Conservation (phyloP, 176 grass and related monocot genomes). For the Musa schizocarpa region DNA sequence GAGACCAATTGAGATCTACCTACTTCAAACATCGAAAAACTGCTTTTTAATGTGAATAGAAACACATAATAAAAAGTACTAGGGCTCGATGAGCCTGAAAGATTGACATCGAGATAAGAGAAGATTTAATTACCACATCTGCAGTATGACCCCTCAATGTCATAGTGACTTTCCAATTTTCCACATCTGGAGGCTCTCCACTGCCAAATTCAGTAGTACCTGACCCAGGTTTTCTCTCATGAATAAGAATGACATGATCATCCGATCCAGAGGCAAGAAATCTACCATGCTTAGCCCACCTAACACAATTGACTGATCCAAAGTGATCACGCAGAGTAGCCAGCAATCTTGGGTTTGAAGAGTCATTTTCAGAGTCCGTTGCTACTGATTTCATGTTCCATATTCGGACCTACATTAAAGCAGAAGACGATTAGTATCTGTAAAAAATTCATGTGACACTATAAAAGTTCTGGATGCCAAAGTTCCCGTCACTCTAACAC, state of each 20-base stretch:
- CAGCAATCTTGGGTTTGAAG: slow-evolving; percentile 54
- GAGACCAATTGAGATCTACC: slow-evolving; percentile 99
- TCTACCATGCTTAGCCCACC: slow-evolving; percentile 82
- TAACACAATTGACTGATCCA: slow-evolving; percentile 95
- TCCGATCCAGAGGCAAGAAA: slow-evolving; percentile 95
- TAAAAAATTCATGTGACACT: not conserved
- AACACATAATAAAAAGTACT: slow-evolving; percentile 13
- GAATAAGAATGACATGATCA: slow-evolving; percentile 93
- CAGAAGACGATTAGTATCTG: slow-evolving; percentile 1
- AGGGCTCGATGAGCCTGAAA: not conserved
- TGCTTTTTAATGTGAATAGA: not conserved
- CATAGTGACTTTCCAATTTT: slow-evolving; percentile 98
- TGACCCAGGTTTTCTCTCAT: slow-evolving; percentile 87
- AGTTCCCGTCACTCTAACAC: no score
- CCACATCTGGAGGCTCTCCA: slow-evolving; percentile 82
- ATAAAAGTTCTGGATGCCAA: no score
- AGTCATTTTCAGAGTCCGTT: slow-evolving; percentile 28
- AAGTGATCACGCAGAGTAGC: slow-evolving; percentile 90
- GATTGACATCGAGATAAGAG: not conserved
- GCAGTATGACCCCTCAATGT: slow-evolving; percentile 95
- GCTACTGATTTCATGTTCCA: slow-evolving; percentile 92
- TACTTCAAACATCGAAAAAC: slow-evolving; percentile 43
- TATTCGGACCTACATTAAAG: slow-evolving; percentile 64
- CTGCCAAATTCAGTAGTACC: slow-evolving; percentile 94
- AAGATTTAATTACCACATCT: slow-evolving; percentile 70